phyloP scores from a whole-genome alignment of 1,139 yeast genomes.

The Taphrina sp. region DNA sequence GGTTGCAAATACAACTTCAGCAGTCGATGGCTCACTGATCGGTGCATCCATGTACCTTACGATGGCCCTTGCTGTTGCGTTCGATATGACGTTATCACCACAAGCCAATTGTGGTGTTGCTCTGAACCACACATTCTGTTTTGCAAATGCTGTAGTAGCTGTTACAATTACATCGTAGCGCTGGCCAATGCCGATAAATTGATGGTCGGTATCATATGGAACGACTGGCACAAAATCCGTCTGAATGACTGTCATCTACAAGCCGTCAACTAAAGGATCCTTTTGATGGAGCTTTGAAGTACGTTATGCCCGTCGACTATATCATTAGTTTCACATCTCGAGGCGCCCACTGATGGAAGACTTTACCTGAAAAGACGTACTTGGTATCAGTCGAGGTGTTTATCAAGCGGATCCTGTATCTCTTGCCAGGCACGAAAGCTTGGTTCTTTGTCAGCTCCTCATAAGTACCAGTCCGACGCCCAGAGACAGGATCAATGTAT shows the following conservation, averaged over 20 bases:
- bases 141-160: slow-evolving; percentile 21
- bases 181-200: slow-evolving; percentile 52
- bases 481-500: slow-evolving; percentile 39
- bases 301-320: too few species aligned
- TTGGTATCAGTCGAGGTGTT: slow-evolving; percentile 42
- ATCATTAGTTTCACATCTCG: too few species aligned
- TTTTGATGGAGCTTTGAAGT: too few species aligned
- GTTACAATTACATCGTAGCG: slow-evolving; percentile 61
- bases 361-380: slow-evolving; percentile 35
- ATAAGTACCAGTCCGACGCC: slow-evolving; percentile 36
- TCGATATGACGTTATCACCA: not conserved
- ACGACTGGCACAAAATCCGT: slow-evolving; percentile 35
- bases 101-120: slow-evolving; percentile 39
- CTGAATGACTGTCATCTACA: slow-evolving; percentile 45
- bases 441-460: slow-evolving; percentile 36
- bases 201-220: slow-evolving; percentile 33
- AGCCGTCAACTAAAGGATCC: too few species aligned
- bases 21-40: not conserved
- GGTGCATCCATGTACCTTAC: slow-evolving; percentile 1
- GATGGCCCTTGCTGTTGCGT: not conserved
- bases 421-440: slow-evolving; percentile 35
- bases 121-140: slow-evolving; percentile 43
- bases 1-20: not conserved
- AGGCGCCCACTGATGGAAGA: too few species aligned
- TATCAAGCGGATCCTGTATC: slow-evolving; percentile 42